These are phyloP conservation scores for Ophiostoma ulmi DNA, from an alignment of 2,329 filamentous ascomycete species.

Conservation along the genomic window DNA sequence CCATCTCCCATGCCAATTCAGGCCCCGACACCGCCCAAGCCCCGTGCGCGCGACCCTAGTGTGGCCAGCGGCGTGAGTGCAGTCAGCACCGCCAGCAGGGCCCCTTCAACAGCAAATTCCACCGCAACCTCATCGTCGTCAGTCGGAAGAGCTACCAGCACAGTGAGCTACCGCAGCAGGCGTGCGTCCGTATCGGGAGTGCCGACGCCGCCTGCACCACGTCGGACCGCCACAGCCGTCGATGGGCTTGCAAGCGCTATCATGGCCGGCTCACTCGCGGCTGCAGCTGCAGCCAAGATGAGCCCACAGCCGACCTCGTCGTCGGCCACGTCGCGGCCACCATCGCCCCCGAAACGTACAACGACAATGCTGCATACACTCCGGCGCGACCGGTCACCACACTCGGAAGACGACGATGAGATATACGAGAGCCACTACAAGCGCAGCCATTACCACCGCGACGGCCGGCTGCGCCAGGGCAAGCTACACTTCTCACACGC, in stretches of 20 bases:
- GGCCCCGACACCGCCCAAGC: conserved; percentile 8
- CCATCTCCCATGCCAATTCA: not conserved
- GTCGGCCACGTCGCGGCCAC: conserved; percentile 32
- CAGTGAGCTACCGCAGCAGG: not conserved
- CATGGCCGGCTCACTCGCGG: conserved; percentile 67
- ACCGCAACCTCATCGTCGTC: not conserved
- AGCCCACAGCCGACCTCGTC: conserved; percentile 30
- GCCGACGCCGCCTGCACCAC: conserved; percentile 1
- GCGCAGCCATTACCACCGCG: conserved; percentile 30
- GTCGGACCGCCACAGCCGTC: conserved; percentile 38
- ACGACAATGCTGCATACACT: conserved; percentile 59
- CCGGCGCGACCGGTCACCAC: conserved; percentile 47
- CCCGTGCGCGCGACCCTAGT: conserved; percentile 7
- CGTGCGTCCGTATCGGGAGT: too few species aligned
- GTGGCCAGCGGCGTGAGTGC: not conserved
- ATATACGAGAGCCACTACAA: conserved; percentile 19
- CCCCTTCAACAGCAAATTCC: not conserved
- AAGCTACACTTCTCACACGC: conserved; percentile 21
- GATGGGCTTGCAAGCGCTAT: conserved; percentile 68
- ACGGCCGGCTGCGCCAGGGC: conserved; percentile 40
- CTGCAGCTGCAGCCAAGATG: conserved; percentile 37
- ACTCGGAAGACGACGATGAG: conserved; percentile 40
- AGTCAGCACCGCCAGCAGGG: not conserved
- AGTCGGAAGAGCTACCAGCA: not conserved
- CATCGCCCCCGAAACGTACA: conserved; percentile 5